phyloP scores from a whole-genome alignment of 2,329 filamentous ascomycete genomes.

The Monilinia polystroma region DNA sequence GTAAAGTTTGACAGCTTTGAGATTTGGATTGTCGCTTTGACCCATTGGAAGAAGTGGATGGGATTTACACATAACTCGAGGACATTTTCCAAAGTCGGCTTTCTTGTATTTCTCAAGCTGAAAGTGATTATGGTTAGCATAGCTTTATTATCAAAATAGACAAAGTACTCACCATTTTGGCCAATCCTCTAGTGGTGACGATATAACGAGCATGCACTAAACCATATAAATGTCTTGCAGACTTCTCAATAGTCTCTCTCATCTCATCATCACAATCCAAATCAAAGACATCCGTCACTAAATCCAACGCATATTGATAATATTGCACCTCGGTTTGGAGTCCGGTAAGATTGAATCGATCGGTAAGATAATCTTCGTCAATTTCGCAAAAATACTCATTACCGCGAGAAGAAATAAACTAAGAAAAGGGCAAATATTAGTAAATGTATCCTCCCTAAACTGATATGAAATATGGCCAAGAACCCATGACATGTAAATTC shows the following conservation, averaged over 20 bases:
- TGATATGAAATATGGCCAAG: conserved; percentile 19
- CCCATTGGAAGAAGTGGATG: conserved; percentile 95
- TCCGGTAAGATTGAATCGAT: conserved; percentile 96
- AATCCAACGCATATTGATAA: conserved; percentile 96
- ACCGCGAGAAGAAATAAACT: conserved; percentile 97
- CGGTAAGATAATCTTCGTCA: conserved; percentile 96
- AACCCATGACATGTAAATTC: not conserved
- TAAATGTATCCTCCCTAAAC: conserved; percentile 4
- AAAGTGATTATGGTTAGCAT: conserved; percentile 27
- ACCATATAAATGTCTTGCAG: conserved; percentile 90
- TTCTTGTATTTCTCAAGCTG: conserved; percentile 99
- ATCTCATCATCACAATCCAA: conserved; percentile 98
- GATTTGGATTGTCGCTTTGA: conserved; percentile 81
- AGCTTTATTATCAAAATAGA: not conserved
- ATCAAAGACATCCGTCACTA: conserved; percentile 97
- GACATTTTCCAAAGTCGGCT: conserved; percentile 96
- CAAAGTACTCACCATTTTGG: conserved; percentile 77
- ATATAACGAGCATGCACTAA: conserved; percentile 96
- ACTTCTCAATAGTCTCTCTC: conserved; percentile 97
- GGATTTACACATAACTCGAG: conserved; percentile 89
- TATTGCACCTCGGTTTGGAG: conserved; percentile 97
- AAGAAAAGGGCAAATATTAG: conserved; percentile 25
- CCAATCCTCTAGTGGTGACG: conserved; percentile 87
- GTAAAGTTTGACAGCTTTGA: conserved; percentile 93
- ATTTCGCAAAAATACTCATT: conserved; percentile 99